Base-by-base conservation (phyloP, 192 early-diverging fungal genomes). In the Rhizophagus sp. region DNA sequence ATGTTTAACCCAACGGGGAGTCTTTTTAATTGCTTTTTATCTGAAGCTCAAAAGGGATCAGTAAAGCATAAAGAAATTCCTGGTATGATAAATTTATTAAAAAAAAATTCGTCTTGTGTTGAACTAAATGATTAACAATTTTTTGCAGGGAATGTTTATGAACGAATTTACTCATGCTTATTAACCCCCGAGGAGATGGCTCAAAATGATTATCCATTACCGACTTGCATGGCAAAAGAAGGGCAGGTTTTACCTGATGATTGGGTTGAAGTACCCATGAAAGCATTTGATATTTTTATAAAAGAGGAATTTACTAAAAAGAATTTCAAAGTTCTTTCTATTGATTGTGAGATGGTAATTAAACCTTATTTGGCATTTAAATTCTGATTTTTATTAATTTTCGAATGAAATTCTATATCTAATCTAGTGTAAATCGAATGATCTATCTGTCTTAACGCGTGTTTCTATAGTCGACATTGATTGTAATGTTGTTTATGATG, bases 261-360 rank as follows among this genome's bases (percentile, higher is more conserved):
- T 66, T 66, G 64, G 64, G 30, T 66, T 30, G 64, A 66, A 30
- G 30, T 66, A 33, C 24, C 12, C 34, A 33, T 33, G 24, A 25
- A 13, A 33, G 25, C 24, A 33, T 33, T 12, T 15, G 27, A 11
- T 33, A 9, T 30, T 66, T 33, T 13, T 27, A 15, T 7, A 33
- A 12, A 66, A 33, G 13, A 66, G 9, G 27, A 66, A 66, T 33
- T 33, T 33, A 17, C 4, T 15, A 66, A 2, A 15, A 33, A 15
- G 24, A 33, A 66, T 13, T 66, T 66, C 12, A 66, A 11, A 33
- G 6, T 66, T 33, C 64, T 90, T 30, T 88, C 88, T 52, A 80
- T 91, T 36, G 90, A 91, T 86, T 91, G 90, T 86, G 90, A 91
- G 80, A 91, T 91, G 89, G 87, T 89, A 84, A 64, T 82, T 41